Evolutionary conservation across 2,329 filamentous ascomycete species (phyloP).

Genomic region (Microcyclosporella mali): DNA sequence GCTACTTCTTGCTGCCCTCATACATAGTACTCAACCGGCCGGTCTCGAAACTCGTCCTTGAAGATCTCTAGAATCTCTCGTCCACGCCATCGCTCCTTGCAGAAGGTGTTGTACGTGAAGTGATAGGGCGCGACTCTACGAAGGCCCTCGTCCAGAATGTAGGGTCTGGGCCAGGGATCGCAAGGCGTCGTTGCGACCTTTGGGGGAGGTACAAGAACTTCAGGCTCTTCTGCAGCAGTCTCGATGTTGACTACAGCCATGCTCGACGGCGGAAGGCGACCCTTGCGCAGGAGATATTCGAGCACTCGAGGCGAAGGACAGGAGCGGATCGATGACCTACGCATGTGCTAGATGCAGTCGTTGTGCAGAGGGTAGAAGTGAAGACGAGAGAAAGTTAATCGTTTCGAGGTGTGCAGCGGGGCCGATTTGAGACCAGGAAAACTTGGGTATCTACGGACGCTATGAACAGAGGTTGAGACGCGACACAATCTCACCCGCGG

Average conservation of each 20-base stretch:
- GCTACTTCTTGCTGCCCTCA: constrained; percentile 22
- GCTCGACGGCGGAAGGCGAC: constrained; percentile 24
- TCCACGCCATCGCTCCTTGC: constrained; percentile 88
- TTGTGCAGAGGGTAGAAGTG: neutral
- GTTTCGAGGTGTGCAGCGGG: too few species aligned
- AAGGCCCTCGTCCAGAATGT: constrained; percentile 76
- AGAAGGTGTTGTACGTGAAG: constrained; percentile 90
- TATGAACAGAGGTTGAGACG: neutral
- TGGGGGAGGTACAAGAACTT: constrained; percentile 41
- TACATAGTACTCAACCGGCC: constrained; percentile 80
- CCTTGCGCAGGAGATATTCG: constrained; percentile 47
- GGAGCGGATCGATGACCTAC: constrained; percentile 4
- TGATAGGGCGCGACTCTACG: constrained; percentile 81
- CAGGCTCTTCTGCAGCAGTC: constrained; percentile 26
- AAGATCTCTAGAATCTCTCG: constrained; percentile 81
- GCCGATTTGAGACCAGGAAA: too few species aligned
- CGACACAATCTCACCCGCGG: constrained; percentile 37
- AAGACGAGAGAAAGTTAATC: neutral
- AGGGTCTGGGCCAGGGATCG: constrained; percentile 61
- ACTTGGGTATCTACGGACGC: neutral
- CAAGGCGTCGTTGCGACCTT: constrained; percentile 48
- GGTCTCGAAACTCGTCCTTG: constrained; percentile 82
- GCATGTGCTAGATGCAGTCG: constrained; percentile 8
- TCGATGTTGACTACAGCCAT: constrained; percentile 27
- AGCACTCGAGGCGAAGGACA: constrained; percentile 46